Evolutionary conservation across 257 asterid genomes (phyloP).

Genomic region (Rehmannia glutinosa): DNA sequence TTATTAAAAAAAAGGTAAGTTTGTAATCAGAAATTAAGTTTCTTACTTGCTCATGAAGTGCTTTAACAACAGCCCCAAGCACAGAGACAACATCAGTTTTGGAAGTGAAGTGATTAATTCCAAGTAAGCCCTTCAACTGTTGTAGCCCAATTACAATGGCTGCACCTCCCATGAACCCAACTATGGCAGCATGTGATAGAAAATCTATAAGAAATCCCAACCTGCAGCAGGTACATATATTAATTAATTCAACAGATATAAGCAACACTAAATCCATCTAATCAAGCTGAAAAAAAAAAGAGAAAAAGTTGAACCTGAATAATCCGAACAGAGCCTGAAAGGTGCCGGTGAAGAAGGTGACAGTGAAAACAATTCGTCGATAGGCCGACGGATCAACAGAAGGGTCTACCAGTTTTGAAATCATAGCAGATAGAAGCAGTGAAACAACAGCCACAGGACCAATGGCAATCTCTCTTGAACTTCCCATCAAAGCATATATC

Average conservation of each 20-base stretch:
- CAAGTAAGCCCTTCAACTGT: constrained; percentile 74
- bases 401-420: constrained; percentile 43
- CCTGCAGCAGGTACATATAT: no score
- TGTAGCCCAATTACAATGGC: constrained; percentile 88
- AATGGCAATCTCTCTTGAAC: constrained; percentile 55
- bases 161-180: constrained; percentile 92
- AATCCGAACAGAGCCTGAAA: constrained; percentile 48
- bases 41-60: constrained; percentile 43
- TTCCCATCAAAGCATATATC: constrained; percentile 53
- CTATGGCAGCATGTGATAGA: constrained; percentile 82
- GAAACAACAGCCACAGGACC: constrained; percentile 63
- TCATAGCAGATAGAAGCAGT: constrained; percentile 45
- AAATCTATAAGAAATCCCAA: constrained; percentile 87
- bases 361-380: constrained; percentile 42
- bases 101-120: constrained; percentile 52
- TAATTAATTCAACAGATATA: no score
- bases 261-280: no score
- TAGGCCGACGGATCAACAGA: constrained; percentile 29
- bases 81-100: constrained; percentile 70
- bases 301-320: no score
- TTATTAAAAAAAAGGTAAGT: no score
- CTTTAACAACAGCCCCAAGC: constrained; percentile 39
- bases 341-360: constrained; percentile 52
- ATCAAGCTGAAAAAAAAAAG: no score
- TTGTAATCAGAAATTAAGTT: background rate